Conservation (phyloP, 2,329 filamentous ascomycete genomes). For the Penicillium aurantiogriseum region DNA sequence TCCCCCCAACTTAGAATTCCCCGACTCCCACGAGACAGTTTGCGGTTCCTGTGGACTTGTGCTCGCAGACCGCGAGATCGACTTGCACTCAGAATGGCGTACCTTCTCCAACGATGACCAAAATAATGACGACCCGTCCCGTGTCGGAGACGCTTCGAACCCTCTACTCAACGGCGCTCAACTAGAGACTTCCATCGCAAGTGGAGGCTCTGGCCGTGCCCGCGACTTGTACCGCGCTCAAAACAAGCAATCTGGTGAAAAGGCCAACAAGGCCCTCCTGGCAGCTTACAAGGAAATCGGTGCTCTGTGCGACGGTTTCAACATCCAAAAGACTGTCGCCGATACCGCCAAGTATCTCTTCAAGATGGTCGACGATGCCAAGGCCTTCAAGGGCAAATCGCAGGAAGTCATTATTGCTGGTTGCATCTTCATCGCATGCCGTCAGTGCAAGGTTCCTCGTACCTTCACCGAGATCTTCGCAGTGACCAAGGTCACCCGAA, state of each 20-base stretch:
- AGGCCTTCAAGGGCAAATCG: constrained; percentile 91
- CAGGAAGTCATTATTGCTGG: constrained; percentile 92
- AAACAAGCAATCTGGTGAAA: constrained; percentile 77
- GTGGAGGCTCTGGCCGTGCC: constrained; percentile 69
- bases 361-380: constrained; percentile 90
- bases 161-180: constrained; percentile 86
- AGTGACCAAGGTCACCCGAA: constrained; percentile 90
- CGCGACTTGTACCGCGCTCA: constrained; percentile 79
- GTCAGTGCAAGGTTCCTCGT: constrained; percentile 79
- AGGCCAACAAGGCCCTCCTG: constrained; percentile 76
- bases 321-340: constrained; percentile 74
- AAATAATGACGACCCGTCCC: constrained; percentile 91
- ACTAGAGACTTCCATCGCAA: constrained; percentile 83
- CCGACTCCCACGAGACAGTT: constrained; percentile 90
- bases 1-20: constrained; percentile 90
- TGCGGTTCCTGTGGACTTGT: constrained; percentile 91
- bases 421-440: constrained; percentile 96
- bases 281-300: constrained; percentile 86
- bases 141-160: constrained; percentile 93
- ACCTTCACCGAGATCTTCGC: constrained; percentile 95
- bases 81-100: constrained; percentile 96
- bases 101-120: constrained; percentile 99
- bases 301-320: constrained; percentile 79
- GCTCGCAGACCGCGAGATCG: constrained; percentile 84
- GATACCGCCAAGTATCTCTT: constrained; percentile 93